Conservation (phyloP, 345 rosid species). For the Salix suchowensis region DNA sequence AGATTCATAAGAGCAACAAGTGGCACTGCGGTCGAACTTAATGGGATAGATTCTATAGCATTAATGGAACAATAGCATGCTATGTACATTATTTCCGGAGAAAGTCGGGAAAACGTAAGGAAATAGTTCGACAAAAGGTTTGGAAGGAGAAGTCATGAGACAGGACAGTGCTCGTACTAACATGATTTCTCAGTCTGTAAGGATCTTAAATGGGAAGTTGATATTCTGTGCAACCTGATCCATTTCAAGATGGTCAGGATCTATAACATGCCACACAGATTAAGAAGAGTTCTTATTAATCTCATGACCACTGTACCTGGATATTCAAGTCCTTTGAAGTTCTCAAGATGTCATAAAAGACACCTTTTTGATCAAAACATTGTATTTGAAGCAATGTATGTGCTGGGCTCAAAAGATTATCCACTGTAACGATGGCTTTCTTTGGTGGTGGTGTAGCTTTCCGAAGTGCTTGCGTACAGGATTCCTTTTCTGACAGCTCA, state of each 20-base stretch:
- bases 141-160: not conserved
- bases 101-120: not conserved
- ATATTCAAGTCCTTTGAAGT: slow-evolving; percentile 27
- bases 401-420: slow-evolving; percentile 29
- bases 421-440: slow-evolving; percentile 18
- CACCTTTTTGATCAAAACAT: slow-evolving; percentile 30
- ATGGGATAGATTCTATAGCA: not conserved
- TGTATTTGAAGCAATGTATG: slow-evolving; percentile 31
- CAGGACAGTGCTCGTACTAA: not conserved
- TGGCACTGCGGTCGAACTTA: not conserved
- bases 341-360: slow-evolving; percentile 31
- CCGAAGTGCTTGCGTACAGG: not conserved
- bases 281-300: not conserved
- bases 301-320: slow-evolving; percentile 10
- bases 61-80: not conserved
- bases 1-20: not conserved
- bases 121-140: not conserved
- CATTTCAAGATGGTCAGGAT: not conserved
- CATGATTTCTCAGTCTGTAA: not conserved
- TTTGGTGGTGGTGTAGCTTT: not conserved
- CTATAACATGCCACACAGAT: not conserved
- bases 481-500: slow-evolving; percentile 6
- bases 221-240: not conserved
- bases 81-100: not conserved
- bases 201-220: not conserved